Base-by-base conservation (phyloP, 2,329 filamentous ascomycete species). In the Ceratocystis ficicola region DNA sequence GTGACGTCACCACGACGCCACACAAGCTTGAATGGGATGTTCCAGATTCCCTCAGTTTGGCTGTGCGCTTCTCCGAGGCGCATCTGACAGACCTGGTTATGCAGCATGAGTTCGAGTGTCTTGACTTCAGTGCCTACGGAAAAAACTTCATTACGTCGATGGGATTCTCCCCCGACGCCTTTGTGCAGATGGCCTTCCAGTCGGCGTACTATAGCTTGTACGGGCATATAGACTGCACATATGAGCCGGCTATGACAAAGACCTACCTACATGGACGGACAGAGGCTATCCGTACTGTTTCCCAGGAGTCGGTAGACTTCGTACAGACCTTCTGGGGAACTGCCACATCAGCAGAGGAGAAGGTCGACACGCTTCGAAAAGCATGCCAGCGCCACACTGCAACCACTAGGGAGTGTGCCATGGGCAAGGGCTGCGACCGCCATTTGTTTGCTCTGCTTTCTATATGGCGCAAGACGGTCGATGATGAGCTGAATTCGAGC, bases 221-320 rank as follows among this genome's bases (percentile, higher is more conserved):
- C 71, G 94, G 94, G 2, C 86, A 90, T 3, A 85, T 96, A 1
- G 94, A 97, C 75, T 95, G 90, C 73, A 94, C 92, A 0, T 99
- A 99, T 74, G 94, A 99, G 75, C 94, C 94, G 6, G 93, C 94
- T 52, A 97, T 99, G 94, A 99, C 94, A 63, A 99, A 99, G 75
- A 80, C 88, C 67, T 99, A 85, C 76, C 84, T 95, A 68, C 94
- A 97, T 73, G 94, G 94, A 10, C 88, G 94, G 59, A 99, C 94
- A 0, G 94, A 99, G 76, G 93, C 94, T 3, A 88, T 99, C 69
- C 84, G 94, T 59, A 86, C 89, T 0, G 93, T 96, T 1, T 90
- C 91, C 0, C 81, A 85, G 0, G 91, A 95, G 69, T 88, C 87
- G 0, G 83, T 91, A n/a, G 82, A 92, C 64, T 99, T 96, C 72